Conservation (phyloP, 1,284 basidiomycete genomes). For the Takashimella tepidaria region DNA sequence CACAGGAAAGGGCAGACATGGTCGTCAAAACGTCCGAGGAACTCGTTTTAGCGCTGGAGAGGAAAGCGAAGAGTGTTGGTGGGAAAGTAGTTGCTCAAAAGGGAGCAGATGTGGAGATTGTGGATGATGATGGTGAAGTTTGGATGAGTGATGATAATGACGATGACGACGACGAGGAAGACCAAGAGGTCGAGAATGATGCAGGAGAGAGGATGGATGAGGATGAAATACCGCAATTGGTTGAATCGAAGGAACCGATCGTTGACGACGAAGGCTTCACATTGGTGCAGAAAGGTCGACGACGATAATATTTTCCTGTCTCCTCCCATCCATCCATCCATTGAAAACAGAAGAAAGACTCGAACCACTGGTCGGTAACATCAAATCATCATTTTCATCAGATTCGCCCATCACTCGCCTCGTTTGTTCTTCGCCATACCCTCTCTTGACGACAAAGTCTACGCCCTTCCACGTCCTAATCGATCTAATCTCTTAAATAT, state of each 20-base stretch:
- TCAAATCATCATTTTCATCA: too few relatives aligned
- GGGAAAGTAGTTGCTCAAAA: conserved; percentile 21
- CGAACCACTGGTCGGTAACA: too few relatives aligned
- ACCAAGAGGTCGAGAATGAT: conserved; percentile 28
- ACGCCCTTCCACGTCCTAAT: too few relatives aligned
- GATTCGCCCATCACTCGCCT: too few relatives aligned
- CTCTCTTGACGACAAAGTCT: too few relatives aligned
- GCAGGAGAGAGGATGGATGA: neutral
- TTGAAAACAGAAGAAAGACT: too few relatives aligned
- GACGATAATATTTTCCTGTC: too few relatives aligned
- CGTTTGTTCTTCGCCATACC: too few relatives aligned
- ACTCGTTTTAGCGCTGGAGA: conserved; percentile 58
- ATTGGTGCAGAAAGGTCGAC: conserved; percentile 57
- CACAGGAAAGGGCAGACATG: conserved; percentile 26
- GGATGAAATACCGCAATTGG: neutral
- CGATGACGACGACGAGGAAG: conserved; percentile 49
- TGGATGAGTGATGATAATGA: conserved; percentile 50
- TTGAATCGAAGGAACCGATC: conserved; percentile 56
- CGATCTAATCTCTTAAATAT: too few relatives aligned
- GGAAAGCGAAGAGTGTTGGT: conserved; percentile 49
- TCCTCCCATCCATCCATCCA: too few relatives aligned
- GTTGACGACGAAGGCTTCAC: conserved; percentile 86
- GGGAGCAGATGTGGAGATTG: conserved; percentile 44
- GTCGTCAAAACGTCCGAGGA: conserved; percentile 51
- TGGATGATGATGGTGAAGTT: conserved; percentile 54